Percentiles rank a stretch among this genome's conserved stretches.
phyloP scores from a whole-genome alignment of 2,329 filamentous ascomycete species.

The Ilyonectria sp. region DNA sequence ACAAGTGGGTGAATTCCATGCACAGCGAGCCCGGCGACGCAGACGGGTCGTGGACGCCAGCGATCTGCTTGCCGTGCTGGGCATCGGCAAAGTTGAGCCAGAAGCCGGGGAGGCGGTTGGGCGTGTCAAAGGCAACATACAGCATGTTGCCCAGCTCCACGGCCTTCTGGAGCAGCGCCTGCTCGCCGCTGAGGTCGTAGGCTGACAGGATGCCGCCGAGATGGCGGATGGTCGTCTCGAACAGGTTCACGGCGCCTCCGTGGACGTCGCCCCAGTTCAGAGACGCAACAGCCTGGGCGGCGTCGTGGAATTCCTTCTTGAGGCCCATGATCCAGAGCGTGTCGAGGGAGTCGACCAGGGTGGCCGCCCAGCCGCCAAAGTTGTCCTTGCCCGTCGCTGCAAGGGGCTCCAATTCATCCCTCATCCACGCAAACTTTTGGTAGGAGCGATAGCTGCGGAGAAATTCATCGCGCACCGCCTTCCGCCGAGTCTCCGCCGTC shows the following conservation, averaged over 20 bases:
- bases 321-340: conserved; percentile 76
- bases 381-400: conserved; percentile 61
- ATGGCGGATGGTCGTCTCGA: conserved; percentile 71
- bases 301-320: conserved; percentile 69
- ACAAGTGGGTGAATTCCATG: conserved; percentile 82
- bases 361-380: conserved; percentile 72
- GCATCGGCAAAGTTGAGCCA: conserved; percentile 62
- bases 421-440: conserved; percentile 66
- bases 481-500: conserved; percentile 50
- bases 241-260: conserved; percentile 61
- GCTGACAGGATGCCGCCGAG: conserved; percentile 67
- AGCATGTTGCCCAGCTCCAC: conserved; percentile 69
- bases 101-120: conserved; percentile 65
- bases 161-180: conserved; percentile 64
- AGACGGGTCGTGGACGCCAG: conserved; percentile 64
- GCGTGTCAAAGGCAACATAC: conserved; percentile 69
- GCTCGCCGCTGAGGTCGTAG: conserved; percentile 64
- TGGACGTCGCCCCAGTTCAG: conserved; percentile 67
- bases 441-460: conserved; percentile 66
- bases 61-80: conserved; percentile 61
- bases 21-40: conserved; percentile 75
- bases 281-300: conserved; percentile 63
- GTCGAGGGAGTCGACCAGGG: conserved; percentile 73
- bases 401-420: conserved; percentile 67
- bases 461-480: conserved; percentile 59